Evolutionary conservation across 768 basidiomycete genomes (phyloP), one percentile per base, ranked within the genome.

Genomic region (Xanthoconium stramineum): DNA sequence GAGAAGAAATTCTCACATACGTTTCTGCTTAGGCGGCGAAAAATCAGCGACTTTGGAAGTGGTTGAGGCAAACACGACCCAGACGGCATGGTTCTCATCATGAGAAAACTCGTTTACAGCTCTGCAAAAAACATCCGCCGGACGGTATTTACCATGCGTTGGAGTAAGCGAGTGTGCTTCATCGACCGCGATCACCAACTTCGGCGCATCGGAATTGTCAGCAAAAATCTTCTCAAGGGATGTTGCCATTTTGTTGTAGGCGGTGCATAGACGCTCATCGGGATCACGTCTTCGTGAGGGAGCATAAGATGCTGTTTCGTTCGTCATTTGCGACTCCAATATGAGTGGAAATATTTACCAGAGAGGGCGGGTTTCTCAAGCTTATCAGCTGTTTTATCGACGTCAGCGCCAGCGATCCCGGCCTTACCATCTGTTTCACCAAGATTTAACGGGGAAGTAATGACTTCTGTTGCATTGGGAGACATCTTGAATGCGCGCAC

Each of bases 51-150:
- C 55, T 8, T 46, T 55, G 5, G 60, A 62, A 3, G 57, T 53
- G 1, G 59, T 65, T 1, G 63, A 65, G 5, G 51, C 60, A 7
- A 65, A 65, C 13, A 53, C 57, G 1, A 55, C 50, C 64, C 63
- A 65, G 15, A 62, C 43, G 0, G 53, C 44, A 33, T 65, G 43
- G 3, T 38, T 13, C 6, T 20, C 2, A 13, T 28, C 1, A n/a
- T 55, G 59, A 0, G 63, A 65, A 45, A 56, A 62, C 5, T 47
- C 15, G 10, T 51, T 61, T 0, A 59, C 44, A 0, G 51, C 38
- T 20, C 52, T 54, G 42, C 50, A 50, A 0, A 64, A 17, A 3
- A 57, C 29, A 17, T 64, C 52, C 5, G 47, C 63, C 0, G 52
- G 60, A 1, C 47, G 52, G 32, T 61, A 50, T 30, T 5, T 6